phyloP scores from a whole-genome alignment of 768 basidiomycete genomes.

The Mycena kentingensis region DNA sequence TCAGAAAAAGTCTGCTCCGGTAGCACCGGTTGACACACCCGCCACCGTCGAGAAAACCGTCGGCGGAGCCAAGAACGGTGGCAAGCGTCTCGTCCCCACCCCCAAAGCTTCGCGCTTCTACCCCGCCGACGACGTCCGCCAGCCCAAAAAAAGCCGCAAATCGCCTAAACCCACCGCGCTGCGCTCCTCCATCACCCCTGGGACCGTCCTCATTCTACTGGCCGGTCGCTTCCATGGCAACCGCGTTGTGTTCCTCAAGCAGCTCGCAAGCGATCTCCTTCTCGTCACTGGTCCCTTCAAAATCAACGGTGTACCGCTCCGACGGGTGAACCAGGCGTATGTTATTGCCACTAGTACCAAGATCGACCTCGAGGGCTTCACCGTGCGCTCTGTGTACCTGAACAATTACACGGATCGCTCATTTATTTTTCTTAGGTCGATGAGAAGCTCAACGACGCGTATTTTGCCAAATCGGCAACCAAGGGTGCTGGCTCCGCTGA shows the following conservation, averaged over 20 bases:
- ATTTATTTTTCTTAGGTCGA: too few relatives aligned
- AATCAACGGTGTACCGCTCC: slow-evolving; percentile 99
- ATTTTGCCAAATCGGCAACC: too few relatives aligned
- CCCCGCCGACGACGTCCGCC: slow-evolving; percentile 95
- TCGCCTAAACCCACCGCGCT: too few relatives aligned
- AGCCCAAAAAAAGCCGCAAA: too few relatives aligned
- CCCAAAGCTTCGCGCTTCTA: slow-evolving; percentile 88
- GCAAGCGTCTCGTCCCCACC: slow-evolving; percentile 84
- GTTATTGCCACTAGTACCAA: too few relatives aligned
- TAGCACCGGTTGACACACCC: slow-evolving; percentile 58
- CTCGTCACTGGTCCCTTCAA: slow-evolving; percentile 98
- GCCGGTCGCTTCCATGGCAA: slow-evolving; percentile 88
- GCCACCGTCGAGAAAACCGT: slow-evolving; percentile 83
- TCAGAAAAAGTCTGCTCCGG: slow-evolving; percentile 72
- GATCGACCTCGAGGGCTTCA: too few relatives aligned
- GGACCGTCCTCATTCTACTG: slow-evolving; percentile 71
- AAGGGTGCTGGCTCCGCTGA: too few relatives aligned
- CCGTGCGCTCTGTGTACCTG: too few relatives aligned
- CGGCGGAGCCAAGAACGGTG: slow-evolving; percentile 89
- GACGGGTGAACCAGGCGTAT: too few relatives aligned
- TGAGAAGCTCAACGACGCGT: too few relatives aligned
- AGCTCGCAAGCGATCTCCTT: slow-evolving; percentile 85
- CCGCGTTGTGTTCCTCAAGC: slow-evolving; percentile 99
- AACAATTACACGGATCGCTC: too few relatives aligned
- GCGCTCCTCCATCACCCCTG: too few relatives aligned